A percentile compares a stretch with the other conserved stretches of the same genome.
phyloP scores from a whole-genome alignment of 176 grass and related monocot genomes.

The Bothriochloa decipiens region DNA sequence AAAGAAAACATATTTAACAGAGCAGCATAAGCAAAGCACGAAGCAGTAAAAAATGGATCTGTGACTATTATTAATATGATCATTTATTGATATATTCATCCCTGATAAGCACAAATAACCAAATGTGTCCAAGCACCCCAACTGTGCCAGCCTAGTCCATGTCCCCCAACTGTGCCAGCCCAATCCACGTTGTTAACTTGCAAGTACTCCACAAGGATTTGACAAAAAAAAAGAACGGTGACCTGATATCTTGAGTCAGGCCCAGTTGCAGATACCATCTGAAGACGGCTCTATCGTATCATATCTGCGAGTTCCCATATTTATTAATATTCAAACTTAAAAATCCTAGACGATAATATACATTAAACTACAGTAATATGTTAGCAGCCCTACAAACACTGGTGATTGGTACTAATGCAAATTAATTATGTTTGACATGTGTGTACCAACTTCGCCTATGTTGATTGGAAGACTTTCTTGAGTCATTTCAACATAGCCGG shows the following conservation, averaged over 20 bases:
- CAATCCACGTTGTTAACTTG: conserved; percentile 44
- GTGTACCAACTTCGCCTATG: too few species aligned
- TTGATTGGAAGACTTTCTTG: too few species aligned
- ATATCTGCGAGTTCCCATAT: conserved; percentile 83
- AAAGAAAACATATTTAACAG: conserved; percentile 3
- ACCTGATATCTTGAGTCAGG: conserved; percentile 67
- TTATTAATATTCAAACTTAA: conserved; percentile 61
- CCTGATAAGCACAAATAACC: conserved; percentile 15
- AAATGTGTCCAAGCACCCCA: conserved; percentile 17
- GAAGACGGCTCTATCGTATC: conserved; percentile 75
- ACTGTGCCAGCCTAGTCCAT: conserved; percentile 10
- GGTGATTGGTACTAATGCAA: conserved; percentile 2
- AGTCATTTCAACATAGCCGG: too few species aligned
- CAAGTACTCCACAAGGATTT: conserved; percentile 43
- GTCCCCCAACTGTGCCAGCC: not conserved
- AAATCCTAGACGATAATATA: conserved; percentile 40
- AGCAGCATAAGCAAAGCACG: conserved; percentile 25
- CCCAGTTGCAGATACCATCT: conserved; percentile 70
- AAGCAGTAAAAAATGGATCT: not conserved
- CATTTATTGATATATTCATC: not conserved
- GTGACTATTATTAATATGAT: not conserved
- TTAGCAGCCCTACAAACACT: conserved; percentile 18
- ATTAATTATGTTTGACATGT: conserved; percentile 14
- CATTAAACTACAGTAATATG: conserved; percentile 34
- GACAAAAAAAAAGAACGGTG: conserved; percentile 46